Conservation (phyloP, 148 eudicot species). For the Pouteria glomerata region DNA sequence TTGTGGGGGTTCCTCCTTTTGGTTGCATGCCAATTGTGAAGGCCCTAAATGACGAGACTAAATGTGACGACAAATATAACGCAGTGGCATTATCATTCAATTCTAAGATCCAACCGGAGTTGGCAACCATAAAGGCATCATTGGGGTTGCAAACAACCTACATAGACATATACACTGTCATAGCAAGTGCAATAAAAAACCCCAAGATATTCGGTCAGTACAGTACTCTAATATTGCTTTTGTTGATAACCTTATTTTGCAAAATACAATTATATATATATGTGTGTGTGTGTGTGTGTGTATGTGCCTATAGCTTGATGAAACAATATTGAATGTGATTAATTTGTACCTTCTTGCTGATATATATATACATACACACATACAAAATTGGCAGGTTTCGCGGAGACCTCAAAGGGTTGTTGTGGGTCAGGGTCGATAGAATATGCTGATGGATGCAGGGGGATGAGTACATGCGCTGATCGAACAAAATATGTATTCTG, state of each 20-base stretch:
- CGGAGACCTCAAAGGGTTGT: conserved; percentile 42
- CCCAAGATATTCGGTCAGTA: conserved; percentile 40
- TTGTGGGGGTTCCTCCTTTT: conserved; percentile 45
- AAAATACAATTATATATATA: no score
- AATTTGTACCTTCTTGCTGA: no score
- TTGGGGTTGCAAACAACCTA: conserved; percentile 15
- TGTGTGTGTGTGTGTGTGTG: no score
- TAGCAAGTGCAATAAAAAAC: conserved; percentile 26
- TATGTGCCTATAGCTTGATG: no score
- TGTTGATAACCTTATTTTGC: no score
- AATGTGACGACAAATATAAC: conserved; percentile 32
- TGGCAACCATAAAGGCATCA: conserved; percentile 10
- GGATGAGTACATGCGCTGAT: conserved; percentile 34
- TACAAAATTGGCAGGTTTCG: conserved; percentile 35
- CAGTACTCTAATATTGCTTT: no score
- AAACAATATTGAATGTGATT: no score
- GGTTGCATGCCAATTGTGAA: conserved; percentile 47
- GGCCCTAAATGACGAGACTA: conserved; percentile 20
- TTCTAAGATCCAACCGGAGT: conserved; percentile 16
- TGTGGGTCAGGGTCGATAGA: conserved; percentile 45
- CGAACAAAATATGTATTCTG: conserved; percentile 40
- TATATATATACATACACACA: no score
- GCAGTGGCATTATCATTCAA: conserved; percentile 37
- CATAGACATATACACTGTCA: conserved; percentile 30
- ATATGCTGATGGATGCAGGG: conserved; percentile 35